Conservation (phyloP, 2,329 filamentous ascomycete species). For the Monilinia aucupariae region DNA sequence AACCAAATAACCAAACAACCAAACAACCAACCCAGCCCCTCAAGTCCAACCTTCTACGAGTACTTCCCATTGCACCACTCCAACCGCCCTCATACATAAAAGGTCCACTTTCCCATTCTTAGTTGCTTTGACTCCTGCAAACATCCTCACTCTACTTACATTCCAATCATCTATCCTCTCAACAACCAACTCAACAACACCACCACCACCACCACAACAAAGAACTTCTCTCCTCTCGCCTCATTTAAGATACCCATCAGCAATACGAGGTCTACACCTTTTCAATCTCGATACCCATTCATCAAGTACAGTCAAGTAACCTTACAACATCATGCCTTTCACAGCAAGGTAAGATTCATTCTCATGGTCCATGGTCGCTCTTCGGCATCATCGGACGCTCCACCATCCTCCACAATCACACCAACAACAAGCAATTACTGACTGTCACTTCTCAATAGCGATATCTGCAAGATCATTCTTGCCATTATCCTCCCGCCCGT, state of each 20-base stretch:
- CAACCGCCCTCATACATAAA: conserved; percentile 14
- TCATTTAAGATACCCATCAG: background rate
- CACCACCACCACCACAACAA: conserved; percentile 12
- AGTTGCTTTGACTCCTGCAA: background rate
- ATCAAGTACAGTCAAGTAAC: conserved; percentile 14
- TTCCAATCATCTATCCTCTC: conserved; percentile 6
- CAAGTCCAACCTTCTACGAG: background rate
- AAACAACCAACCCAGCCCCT: background rate
- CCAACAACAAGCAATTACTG: background rate
- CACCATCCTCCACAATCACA: background rate
- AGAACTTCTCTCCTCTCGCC: background rate
- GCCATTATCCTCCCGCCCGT: conserved; percentile 84
- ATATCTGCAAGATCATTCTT: conserved; percentile 78
- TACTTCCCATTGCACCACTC: no score
- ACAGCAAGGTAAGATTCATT: conserved; percentile 47
- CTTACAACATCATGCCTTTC: conserved; percentile 45
- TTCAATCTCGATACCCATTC: background rate
- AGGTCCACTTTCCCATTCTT: conserved; percentile 2
- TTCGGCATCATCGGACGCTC: background rate
- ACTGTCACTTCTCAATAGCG: conserved; percentile 42
- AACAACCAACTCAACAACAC: background rate
- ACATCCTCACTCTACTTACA: no score
- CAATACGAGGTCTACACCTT: conserved; percentile 5
- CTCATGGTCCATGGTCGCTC: background rate
- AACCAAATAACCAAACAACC: no score